Evolutionary conservation across 495 filamentous ascomycete species (phyloP), one percentile per base, ranked within the genome.

Genomic region (Penicillium taxi): DNA sequence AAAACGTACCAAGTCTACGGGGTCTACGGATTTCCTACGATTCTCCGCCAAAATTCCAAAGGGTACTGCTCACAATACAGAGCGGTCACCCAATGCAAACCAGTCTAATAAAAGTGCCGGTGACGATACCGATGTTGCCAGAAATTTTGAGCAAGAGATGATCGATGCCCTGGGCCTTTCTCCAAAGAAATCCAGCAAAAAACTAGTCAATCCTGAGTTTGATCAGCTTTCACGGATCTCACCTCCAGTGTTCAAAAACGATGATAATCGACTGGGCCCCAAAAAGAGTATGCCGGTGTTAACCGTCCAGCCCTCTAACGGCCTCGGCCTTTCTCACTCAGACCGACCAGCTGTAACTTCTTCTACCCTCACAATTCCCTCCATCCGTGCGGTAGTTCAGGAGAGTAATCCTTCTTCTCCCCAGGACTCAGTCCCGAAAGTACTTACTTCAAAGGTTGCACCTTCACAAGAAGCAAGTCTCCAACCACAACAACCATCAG

Each of bases 81-180:
- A n/a, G n/a, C n/a, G n/a, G n/a, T n/a, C n/a, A n/a, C n/a, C n/a
- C n/a, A n/a, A n/a, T n/a, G n/a, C n/a, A n/a, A n/a, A n/a, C n/a
- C n/a, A n/a, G n/a, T n/a, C n/a, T n/a, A n/a, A n/a, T n/a, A n/a
- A n/a, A n/a, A n/a, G n/a, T n/a, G n/a, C n/a, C n/a, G n/a, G n/a
- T n/a, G n/a, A n/a, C n/a, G 22, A 18, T 6, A 44, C 46, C 6
- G 27, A 28, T 9, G 29, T 33, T 25, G 38, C 39, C 5, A 27
- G 19, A 11, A 42, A 48, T 16, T 43, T 58, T 1, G 52, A 48
- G 35, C 44, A 42, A 32, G 52, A 58, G 25, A 48, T 56, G 49
- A 47, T 47, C 36, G 42, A 46, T 32, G 52, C 55, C 7, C 38
- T 53, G 34, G 46, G 52, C 7, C 50, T 58, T 13, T 55, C 48